A percentile compares a stretch with the other conserved stretches of the same genome.
phyloP scores from a whole-genome alignment of 2,329 filamentous ascomycete species.

The Clarireedia hainanense region DNA sequence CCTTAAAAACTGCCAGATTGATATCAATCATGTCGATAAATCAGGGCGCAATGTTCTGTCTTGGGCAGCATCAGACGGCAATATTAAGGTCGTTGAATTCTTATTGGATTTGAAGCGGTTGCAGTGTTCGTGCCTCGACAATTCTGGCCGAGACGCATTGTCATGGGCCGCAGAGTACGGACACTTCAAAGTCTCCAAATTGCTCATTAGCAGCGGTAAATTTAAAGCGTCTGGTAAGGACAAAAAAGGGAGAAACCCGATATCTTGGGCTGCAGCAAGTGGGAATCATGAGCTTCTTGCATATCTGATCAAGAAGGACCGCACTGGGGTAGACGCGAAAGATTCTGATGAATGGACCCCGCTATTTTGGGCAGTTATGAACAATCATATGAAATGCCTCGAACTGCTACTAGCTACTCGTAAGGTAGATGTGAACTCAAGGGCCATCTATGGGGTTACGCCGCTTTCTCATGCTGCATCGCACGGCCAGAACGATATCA shows the following conservation, averaged over 20 bases:
- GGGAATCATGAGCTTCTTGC: constrained; percentile 22
- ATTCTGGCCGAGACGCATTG: constrained; percentile 27
- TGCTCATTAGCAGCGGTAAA: constrained; percentile 49
- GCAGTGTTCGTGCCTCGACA: constrained; percentile 26
- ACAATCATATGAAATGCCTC: no score
- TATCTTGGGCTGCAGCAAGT: constrained; percentile 23
- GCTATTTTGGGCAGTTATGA: not conserved
- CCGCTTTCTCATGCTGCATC: no score
- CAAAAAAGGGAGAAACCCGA: not conserved
- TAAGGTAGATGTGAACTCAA: no score
- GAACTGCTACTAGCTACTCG: no score
- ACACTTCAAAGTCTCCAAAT: constrained; percentile 81
- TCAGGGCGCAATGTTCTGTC: constrained; percentile 29
- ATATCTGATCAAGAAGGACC: constrained; percentile 13
- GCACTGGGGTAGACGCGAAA: not conserved
- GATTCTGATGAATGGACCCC: not conserved
- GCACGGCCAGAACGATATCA: no score
- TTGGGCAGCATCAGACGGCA: constrained; percentile 30
- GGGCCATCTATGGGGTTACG: no score
- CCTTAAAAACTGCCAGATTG: not conserved
- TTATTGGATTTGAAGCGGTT: constrained; percentile 23
- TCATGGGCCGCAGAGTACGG: constrained; percentile 38
- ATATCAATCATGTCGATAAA: constrained; percentile 27
- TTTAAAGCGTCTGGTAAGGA: not conserved
- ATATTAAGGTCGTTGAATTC: constrained; percentile 18